Percentiles rank a stretch among this genome's conserved stretches.
phyloP scores from a whole-genome alignment of 1,284 basidiomycete species.

The Coniophora puteana region DNA sequence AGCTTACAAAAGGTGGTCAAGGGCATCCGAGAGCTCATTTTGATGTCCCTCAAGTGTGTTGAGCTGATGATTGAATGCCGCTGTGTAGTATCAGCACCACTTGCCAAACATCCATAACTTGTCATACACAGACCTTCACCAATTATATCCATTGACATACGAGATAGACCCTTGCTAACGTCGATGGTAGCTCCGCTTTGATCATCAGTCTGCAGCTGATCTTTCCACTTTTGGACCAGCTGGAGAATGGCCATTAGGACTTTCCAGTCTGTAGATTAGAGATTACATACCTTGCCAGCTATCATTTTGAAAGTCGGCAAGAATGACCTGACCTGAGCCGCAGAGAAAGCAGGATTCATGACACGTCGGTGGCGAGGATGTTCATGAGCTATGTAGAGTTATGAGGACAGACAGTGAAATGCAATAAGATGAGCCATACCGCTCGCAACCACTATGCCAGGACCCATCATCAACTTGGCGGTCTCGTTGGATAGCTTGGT shows the following conservation, averaged over 20 bases:
- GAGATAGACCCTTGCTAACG: slow-evolving; percentile 21
- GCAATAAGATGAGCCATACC: neutral
- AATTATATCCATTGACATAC: slow-evolving; percentile 28
- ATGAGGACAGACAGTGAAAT: neutral
- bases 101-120: neutral
- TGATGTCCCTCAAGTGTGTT: slow-evolving; percentile 22
- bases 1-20: slow-evolving; percentile 30
- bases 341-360: slow-evolving; percentile 27
- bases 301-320: slow-evolving; percentile 17
- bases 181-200: slow-evolving; percentile 8
- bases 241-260: slow-evolving; percentile 1
- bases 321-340: slow-evolving; percentile 20
- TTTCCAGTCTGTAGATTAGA: neutral
- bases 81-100: slow-evolving; percentile 9
- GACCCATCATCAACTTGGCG: slow-evolving; percentile 15
- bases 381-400: slow-evolving; percentile 9
- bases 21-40: slow-evolving; percentile 19
- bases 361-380: slow-evolving; percentile 26
- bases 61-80: slow-evolving; percentile 28
- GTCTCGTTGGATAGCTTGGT: slow-evolving; percentile 7
- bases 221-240: slow-evolving; percentile 13
- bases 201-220: slow-evolving; percentile 2
- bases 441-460: slow-evolving; percentile 13
- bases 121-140: slow-evolving; percentile 20
- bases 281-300: slow-evolving; percentile 8